phyloP scores from a whole-genome alignment of 2,329 filamentous ascomycete species.

The Cercospora sesami region DNA sequence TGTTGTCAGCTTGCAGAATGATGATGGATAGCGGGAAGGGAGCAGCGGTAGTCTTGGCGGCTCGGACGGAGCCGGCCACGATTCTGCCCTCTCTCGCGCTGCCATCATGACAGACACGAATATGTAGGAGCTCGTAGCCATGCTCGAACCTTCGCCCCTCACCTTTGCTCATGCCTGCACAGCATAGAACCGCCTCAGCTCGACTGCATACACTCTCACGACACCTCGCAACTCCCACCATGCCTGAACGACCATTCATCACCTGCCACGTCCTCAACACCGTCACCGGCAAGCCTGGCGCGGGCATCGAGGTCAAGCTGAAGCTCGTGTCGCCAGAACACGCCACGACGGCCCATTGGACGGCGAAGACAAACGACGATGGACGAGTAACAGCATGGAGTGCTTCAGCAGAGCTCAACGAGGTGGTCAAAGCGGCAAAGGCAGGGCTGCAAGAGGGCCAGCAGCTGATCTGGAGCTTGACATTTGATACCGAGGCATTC shows the following conservation, averaged over 20 bases:
- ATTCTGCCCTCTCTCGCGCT: neutral
- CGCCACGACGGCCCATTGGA: slow-evolving; percentile 53
- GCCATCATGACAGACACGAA: neutral
- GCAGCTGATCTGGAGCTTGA: slow-evolving; percentile 64
- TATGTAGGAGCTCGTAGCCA: neutral
- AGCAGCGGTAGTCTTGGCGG: neutral
- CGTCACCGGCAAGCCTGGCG: slow-evolving; percentile 67
- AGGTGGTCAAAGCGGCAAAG: slow-evolving; percentile 41
- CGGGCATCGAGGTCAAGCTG: slow-evolving; percentile 66
- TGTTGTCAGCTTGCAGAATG: neutral
- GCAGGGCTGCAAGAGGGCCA: slow-evolving; percentile 34
- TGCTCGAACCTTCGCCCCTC: neutral
- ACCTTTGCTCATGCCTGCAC: neutral
- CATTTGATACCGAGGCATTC: slow-evolving; percentile 71
- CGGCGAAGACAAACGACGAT: slow-evolving; percentile 71
- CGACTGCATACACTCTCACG: slow-evolving; percentile 19
- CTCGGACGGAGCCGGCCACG: slow-evolving; percentile 5
- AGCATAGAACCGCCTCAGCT: slow-evolving; percentile 2
- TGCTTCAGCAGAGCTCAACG: slow-evolving; percentile 45
- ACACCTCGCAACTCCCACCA: slow-evolving; percentile 17
- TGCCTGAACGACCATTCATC: slow-evolving; percentile 56
- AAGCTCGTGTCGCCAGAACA: slow-evolving; percentile 45
- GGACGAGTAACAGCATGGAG: slow-evolving; percentile 72
- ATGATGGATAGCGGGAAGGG: neutral
- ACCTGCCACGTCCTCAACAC: slow-evolving; percentile 89